Evolutionary conservation across 228 moss, liverwort and hornwort species (phyloP).

Genomic region (Sphagnum fallax): DNA sequence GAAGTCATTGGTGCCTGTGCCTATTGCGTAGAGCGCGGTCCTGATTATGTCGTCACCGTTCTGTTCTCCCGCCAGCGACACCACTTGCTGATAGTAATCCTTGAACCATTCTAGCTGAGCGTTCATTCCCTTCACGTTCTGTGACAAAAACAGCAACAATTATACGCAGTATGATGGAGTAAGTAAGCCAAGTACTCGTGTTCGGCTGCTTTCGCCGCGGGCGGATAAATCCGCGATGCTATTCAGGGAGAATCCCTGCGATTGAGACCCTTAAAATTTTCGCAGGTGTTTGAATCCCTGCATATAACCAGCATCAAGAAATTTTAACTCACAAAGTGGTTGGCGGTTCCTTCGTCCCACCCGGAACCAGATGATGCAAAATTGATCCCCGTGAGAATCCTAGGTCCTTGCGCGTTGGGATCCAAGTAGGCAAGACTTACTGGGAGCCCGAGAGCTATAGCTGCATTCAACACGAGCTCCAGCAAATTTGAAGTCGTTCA

Average conservation of each 20-base stretch:
- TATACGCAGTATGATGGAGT: not conserved
- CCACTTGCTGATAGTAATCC: not conserved
- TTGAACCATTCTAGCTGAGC: not conserved
- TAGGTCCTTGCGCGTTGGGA: conserved; percentile 44
- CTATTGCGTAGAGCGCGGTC: not conserved
- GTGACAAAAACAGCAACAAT: not conserved
- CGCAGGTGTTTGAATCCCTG: not conserved
- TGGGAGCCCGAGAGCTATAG: conserved; percentile 45
- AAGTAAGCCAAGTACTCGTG: not conserved
- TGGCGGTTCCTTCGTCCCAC: conserved; percentile 59
- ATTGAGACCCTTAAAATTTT: not conserved
- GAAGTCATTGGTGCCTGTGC: conserved; percentile 1
- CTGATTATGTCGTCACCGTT: not conserved
- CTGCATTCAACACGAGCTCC: conserved; percentile 19
- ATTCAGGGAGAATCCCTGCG: not conserved
- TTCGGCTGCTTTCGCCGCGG: not conserved
- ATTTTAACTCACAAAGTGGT: conserved; percentile 33
- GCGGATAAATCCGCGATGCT: not conserved
- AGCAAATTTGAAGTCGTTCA: not conserved
- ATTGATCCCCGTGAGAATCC: conserved; percentile 58
- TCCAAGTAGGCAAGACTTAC: conserved; percentile 44
- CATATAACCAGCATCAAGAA: not conserved
- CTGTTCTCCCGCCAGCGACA: not conserved
- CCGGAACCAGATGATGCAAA: conserved; percentile 79
- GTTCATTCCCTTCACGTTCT: not conserved